Conservation (phyloP, 495 filamentous ascomycete species). For the Aspergillus olivimuriae region DNA sequence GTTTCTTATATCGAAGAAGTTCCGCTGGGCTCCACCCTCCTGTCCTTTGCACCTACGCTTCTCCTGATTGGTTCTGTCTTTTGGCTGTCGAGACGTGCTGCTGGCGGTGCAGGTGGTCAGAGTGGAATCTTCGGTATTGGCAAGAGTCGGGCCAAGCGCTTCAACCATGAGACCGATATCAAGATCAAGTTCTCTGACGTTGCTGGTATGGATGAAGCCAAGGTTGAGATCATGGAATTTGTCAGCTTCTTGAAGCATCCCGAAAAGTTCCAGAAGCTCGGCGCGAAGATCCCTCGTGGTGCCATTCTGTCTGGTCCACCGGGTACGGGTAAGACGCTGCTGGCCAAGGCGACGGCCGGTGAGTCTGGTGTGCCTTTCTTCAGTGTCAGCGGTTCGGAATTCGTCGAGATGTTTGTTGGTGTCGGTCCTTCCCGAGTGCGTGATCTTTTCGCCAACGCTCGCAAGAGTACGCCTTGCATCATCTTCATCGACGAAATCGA, state of each 20-base stretch:
- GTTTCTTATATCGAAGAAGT: slow-evolving; percentile 79
- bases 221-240: slow-evolving; percentile 98
- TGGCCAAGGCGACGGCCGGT: slow-evolving; percentile 95
- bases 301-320: slow-evolving; percentile 94
- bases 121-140: slow-evolving; percentile 90
- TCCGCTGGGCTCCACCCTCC: slow-evolving; percentile 52
- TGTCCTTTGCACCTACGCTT: slow-evolving; percentile 81
- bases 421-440: slow-evolving; percentile 92
- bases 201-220: slow-evolving; percentile 97
- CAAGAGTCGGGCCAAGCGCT: slow-evolving; percentile 89
- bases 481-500: slow-evolving; percentile 99
- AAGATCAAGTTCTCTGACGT: slow-evolving; percentile 97
- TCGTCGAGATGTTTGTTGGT: slow-evolving; percentile 99
- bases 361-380: slow-evolving; percentile 98
- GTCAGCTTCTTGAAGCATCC: slow-evolving; percentile 92
- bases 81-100: slow-evolving; percentile 63
- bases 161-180: slow-evolving; percentile 93
- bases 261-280: slow-evolving; percentile 81
- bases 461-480: slow-evolving; percentile 96
- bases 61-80: slow-evolving; percentile 75
- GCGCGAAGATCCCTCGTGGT: slow-evolving; percentile 94
- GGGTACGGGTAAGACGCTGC: slow-evolving; percentile 94
- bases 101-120: slow-evolving; percentile 56
- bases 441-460: slow-evolving; percentile 88
- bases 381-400: slow-evolving; percentile 96